Evolutionary conservation across 352 stramenopile genomes (phyloP), one percentile per base, ranked within the genome.

Genomic region (Pythium monospermum): DNA sequence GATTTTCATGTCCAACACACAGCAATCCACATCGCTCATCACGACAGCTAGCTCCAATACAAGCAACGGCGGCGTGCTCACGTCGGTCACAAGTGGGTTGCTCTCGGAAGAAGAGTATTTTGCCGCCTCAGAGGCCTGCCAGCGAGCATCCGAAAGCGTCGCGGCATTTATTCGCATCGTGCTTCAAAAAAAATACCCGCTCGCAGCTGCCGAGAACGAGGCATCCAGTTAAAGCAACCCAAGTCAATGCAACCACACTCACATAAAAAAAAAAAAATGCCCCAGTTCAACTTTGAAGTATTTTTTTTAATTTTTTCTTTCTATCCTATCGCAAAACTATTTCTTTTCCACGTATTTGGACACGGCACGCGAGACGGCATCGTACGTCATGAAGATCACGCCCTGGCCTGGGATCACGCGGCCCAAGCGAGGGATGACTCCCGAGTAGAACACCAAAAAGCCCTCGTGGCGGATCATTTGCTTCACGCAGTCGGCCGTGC

Each of bases 361-460:
- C 13, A 91, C 76, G 27, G 65, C 40, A 39, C 68, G 66, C 25
- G 76, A 77, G 57, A 96, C 87, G 52, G 75, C 68, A 55, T 96
- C 85, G 64, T 92, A 94, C 12, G 82, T 90, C 89, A 98, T 97
- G 68, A 98, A 98, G 67, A 98, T 98, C 42, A 98, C 95, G 46
- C 95, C 95, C 66, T 98, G 95, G n/a, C 95, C 95, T 4, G 95
- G 95, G 50, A 98, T 94, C 36, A 98, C 95, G 48, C 95, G 83
- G 2, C 91, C 92, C 22, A 98, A 67, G 15, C 95, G 74, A 50
- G 95, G 92, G 18, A 98, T 68, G 38, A 97, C 74, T 32, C 95
- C 95, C 33, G 85, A 82, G 76, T 98, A 98, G 47, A 98, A 96
- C 19, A 87, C 91, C 11, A 69, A 57, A 3, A 93, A 43, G 25